phyloP scores from a whole-genome alignment of 2,329 filamentous ascomycete genomes.

The Pseudocercospora eumusae region DNA sequence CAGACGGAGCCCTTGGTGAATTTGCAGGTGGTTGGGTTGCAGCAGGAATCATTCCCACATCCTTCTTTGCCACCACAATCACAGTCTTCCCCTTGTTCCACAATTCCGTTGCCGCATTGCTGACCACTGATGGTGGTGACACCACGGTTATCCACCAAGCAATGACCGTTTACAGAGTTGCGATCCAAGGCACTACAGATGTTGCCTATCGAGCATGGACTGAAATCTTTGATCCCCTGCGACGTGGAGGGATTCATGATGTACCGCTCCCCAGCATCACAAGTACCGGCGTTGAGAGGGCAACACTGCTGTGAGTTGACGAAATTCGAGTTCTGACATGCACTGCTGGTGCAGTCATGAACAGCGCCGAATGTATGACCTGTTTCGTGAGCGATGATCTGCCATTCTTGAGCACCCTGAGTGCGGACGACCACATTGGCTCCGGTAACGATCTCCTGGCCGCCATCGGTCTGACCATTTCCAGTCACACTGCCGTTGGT shows the following conservation, averaged over 20 bases:
- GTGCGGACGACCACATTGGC: conserved; percentile 89
- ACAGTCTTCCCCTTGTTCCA: conserved; percentile 90
- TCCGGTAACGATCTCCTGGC: conserved; percentile 73
- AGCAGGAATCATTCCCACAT: conserved; percentile 78
- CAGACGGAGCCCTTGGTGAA: conserved; percentile 77
- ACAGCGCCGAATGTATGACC: conserved; percentile 95
- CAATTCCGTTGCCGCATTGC: conserved; percentile 95
- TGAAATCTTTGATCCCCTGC: conserved; percentile 73
- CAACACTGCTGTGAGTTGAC: conserved; percentile 73
- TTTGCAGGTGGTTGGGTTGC: conserved; percentile 81
- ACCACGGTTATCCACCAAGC: conserved; percentile 81
- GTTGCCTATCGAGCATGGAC: conserved; percentile 85
- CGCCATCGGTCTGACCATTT: conserved; percentile 41
- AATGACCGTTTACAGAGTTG: conserved; percentile 72
- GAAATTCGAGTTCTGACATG: conserved; percentile 65
- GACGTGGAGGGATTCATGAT: conserved; percentile 96
- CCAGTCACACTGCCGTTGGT: conserved; percentile 46
- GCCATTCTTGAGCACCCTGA: conserved; percentile 72
- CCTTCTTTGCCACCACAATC: conserved; percentile 79
- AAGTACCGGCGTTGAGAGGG: conserved; percentile 66
- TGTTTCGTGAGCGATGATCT: conserved; percentile 91
- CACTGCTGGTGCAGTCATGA: conserved; percentile 77
- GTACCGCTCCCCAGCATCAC: conserved; percentile 74
- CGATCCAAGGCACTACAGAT: conserved; percentile 83
- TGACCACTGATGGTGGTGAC: conserved; percentile 78